Conservation (phyloP, 148 eudicot species). For the Camellia sinensis region DNA sequence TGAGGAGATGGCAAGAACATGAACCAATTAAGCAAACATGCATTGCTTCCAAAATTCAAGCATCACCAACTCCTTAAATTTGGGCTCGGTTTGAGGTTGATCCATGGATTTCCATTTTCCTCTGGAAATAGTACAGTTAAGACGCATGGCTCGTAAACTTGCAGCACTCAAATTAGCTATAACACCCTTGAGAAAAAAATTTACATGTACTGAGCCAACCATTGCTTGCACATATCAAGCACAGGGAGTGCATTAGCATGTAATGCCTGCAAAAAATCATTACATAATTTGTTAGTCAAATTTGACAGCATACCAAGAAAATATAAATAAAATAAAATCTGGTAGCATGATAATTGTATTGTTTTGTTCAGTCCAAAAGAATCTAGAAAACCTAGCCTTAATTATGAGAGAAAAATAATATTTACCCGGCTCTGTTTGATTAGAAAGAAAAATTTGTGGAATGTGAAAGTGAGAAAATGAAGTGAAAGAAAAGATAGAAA, state of each 20-base stretch:
- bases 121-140: background rate
- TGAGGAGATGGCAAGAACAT: background rate
- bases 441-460: too few species aligned
- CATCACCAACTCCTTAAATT: background rate
- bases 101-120: background rate
- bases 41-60: background rate
- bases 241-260: conserved; percentile 98
- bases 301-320: background rate
- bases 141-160: background rate
- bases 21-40: background rate
- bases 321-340: background rate
- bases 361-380: background rate
- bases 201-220: conserved; percentile 97
- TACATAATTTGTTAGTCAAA: background rate
- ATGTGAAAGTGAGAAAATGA: background rate
- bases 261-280: conserved; percentile 60
- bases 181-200: conserved; percentile 5
- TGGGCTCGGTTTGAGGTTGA: background rate
- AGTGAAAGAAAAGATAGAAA: background rate
- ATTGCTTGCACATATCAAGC: conserved; percentile 97
- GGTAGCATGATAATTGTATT: background rate
- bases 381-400: background rate
- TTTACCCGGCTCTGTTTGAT: background rate
- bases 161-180: background rate
- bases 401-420: background rate